Evolutionary conservation across 192 early-diverging fungal species (phyloP), one percentile per base, ranked within the genome.

Genomic region (Allomyces macrogynus): DNA sequence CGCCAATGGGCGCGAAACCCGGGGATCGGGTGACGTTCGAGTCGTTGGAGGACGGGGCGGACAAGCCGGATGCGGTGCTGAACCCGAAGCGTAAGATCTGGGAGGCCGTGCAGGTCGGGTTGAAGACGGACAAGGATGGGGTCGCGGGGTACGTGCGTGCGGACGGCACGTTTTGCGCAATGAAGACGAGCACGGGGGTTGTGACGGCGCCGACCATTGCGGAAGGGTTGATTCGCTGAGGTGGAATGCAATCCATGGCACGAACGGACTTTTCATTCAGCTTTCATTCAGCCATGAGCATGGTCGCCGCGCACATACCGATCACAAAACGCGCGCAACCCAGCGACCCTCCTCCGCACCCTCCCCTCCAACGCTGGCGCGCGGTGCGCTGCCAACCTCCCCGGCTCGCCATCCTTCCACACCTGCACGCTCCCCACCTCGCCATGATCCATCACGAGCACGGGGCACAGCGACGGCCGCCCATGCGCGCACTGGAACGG

Each of bases 31-130:
- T 94, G 62, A 93, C 77, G 80, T 91, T 98, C 78, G 89, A 88
- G 27, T 90, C 89, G 43, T 84, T 86, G 68, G 86, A 92, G 80
- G 88, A 86, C 2, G 26, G 26, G 68, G 77, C 77, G 63, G 84
- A 78, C 67, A 74, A 61, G 26, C 92, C 95, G 26, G 92, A 95
- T 68, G 84, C 80, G 66, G 80, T 88, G 32, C 82, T 98, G 65
- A 95, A 95, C 74, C 93, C 95, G 67, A 98, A 98, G 81, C 91
- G 91, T 81, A 98, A 98, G 80, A 84, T 93, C 66, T 99, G 84
- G 82, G 95, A 99, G 72, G 89, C 91, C 26, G 89, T 99, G 62
- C 93, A 97, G 80, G 90, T 92, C 27, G 87, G 85, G 11, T 76
- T 89, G 61, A 80, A 84, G 66, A 90, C 87, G 24, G 78, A 81